Evolutionary conservation across 2,329 filamentous ascomycete genomes (phyloP).

Genomic region (Cryphonectria radicalis): DNA sequence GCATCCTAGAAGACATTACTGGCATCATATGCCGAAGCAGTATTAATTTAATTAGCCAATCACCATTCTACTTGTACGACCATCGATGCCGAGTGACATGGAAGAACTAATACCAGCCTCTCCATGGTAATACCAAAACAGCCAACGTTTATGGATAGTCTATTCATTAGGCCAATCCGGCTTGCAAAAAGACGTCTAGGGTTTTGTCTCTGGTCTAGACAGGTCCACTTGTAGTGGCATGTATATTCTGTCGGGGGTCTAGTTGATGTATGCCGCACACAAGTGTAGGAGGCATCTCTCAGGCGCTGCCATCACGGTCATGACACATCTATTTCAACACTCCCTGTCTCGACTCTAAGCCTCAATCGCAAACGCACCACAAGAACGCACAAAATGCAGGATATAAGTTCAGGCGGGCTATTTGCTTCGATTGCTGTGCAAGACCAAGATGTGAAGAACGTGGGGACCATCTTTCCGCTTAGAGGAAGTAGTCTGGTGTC

Average conservation of each 20-base stretch:
- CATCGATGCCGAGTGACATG: neutral
- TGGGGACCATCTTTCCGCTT: slow-evolving; percentile 41
- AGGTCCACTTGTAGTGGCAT: slow-evolving; percentile 8
- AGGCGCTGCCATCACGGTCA: slow-evolving; percentile 20
- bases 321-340: slow-evolving; percentile 23
- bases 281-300: slow-evolving; percentile 22
- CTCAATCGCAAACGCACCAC: slow-evolving; percentile 23
- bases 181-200: slow-evolving; percentile 25
- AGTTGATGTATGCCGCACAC: slow-evolving; percentile 26
- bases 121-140: neutral
- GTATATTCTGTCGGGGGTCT: slow-evolving; percentile 16
- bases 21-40: neutral
- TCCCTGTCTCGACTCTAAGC: slow-evolving; percentile 24
- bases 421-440: slow-evolving; percentile 8
- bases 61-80: neutral
- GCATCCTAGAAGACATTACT: neutral
- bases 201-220: slow-evolving; percentile 25
- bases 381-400: neutral
- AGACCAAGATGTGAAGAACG: neutral
- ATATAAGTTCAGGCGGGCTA: neutral
- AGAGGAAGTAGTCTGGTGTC: slow-evolving; percentile 99
- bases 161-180: slow-evolving; percentile 19
- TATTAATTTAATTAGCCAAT: neutral
- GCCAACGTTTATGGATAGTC: neutral
- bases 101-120: no score